These are phyloP conservation scores for Amyloporia xantha DNA, from an alignment of 768 basidiomycete species.

Conservation along the genomic window DNA sequence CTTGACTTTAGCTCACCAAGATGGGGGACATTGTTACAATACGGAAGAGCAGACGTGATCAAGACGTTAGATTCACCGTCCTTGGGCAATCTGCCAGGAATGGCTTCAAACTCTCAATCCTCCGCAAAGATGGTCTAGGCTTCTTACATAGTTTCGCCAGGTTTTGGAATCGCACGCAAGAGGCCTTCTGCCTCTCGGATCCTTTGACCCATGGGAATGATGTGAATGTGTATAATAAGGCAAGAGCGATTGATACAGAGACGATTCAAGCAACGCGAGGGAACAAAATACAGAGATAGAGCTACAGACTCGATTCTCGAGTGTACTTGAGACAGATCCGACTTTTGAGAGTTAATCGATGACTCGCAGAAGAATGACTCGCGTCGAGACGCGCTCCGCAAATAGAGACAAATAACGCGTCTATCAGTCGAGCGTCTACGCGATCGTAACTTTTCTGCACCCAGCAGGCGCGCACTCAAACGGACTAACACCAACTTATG, in stretches of 20 bases:
- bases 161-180: conserved; percentile 36
- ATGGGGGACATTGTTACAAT: conserved; percentile 97
- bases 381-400: not conserved
- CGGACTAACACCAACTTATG: no score
- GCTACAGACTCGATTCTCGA: not conserved
- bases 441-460: no score
- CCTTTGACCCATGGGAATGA: conserved; percentile 28
- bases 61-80: conserved; percentile 84
- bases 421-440: no score
- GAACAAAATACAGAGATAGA: not conserved
- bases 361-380: not conserved
- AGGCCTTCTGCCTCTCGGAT: conserved; percentile 38
- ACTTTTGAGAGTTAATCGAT: not conserved
- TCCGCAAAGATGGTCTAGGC: not conserved
- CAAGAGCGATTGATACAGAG: not conserved
- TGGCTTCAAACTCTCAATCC: conserved; percentile 4
- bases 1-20: conserved; percentile 49
- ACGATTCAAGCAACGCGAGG: no score
- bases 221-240: conserved; percentile 28
- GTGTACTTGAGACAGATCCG: not conserved
- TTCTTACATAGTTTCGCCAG: conserved; percentile 39
- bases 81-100: conserved; percentile 56
- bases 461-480: no score
- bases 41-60: conserved; percentile 92
- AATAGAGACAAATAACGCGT: not conserved